These are phyloP conservation scores for Bisporella sp. DNA, from an alignment of 2,329 filamentous ascomycete genomes.

Conservation along the genomic window DNA sequence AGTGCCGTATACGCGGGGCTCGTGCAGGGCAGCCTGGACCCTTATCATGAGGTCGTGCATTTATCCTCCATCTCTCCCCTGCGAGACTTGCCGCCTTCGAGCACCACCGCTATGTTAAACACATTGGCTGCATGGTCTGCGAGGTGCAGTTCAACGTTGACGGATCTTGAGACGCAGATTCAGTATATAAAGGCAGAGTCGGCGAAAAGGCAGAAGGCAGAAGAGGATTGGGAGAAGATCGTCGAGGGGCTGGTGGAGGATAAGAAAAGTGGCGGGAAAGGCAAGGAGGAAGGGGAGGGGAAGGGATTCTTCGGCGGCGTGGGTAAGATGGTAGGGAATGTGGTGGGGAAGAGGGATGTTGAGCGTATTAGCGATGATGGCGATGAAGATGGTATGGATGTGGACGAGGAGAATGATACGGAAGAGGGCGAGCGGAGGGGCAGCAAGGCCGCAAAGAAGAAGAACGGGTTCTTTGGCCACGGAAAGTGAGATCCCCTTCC, in stretches of 20 bases:
- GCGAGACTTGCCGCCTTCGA: slow-evolving; percentile 73
- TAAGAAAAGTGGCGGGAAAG: slow-evolving; percentile 35
- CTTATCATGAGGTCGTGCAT: slow-evolving; percentile 64
- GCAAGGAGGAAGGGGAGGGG: slow-evolving; percentile 38
- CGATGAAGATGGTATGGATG: slow-evolving; percentile 40
- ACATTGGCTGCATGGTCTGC: slow-evolving; percentile 68
- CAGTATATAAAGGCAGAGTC: slow-evolving; percentile 55
- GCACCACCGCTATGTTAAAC: slow-evolving; percentile 60
- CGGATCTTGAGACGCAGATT: slow-evolving; percentile 71
- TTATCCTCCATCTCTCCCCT: slow-evolving; percentile 78
- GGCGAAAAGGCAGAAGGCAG: slow-evolving; percentile 37
- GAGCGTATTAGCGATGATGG: slow-evolving; percentile 40
- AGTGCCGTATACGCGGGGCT: slow-evolving; percentile 82
- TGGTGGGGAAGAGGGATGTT: slow-evolving; percentile 15
- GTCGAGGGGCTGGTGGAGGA: slow-evolving; percentile 26
- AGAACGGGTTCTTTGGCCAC: slow-evolving; percentile 16
- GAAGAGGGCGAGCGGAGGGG: slow-evolving; percentile 42
- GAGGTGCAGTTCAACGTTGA: slow-evolving; percentile 70
- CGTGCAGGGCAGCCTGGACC: slow-evolving; percentile 76
- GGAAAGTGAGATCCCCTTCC: too few relatives aligned
- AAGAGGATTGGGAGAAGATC: slow-evolving; percentile 23
- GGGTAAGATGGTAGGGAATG: slow-evolving; percentile 14
- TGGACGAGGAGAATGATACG: slow-evolving; percentile 43
- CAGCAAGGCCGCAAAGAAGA: slow-evolving; percentile 48
- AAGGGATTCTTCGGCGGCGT: slow-evolving; percentile 44